A percentile compares a stretch with the other conserved stretches of the same genome.
Conservation (phyloP, 2,329 filamentous ascomycete genomes). For the Colletotrichum sp. region DNA sequence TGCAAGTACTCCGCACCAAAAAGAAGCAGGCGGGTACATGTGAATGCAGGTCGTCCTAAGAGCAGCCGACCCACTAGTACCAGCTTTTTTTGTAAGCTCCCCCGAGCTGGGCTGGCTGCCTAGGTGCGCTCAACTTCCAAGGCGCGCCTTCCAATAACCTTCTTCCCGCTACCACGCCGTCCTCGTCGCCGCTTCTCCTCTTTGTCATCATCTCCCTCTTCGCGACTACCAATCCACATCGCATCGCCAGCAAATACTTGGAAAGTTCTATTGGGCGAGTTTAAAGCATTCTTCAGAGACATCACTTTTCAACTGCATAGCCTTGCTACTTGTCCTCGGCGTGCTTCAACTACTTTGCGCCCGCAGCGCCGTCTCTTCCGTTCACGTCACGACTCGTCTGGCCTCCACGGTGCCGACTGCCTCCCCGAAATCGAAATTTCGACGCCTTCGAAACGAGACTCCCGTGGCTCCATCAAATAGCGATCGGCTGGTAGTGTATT, state of each 20-base stretch:
- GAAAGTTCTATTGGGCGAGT: background rate
- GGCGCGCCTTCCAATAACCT: slow-evolving; percentile 8
- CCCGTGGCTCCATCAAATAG: background rate
- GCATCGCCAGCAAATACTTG: background rate
- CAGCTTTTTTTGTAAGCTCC: slow-evolving; percentile 20
- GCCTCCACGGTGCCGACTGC: background rate
- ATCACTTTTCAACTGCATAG: background rate
- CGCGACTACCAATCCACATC: background rate
- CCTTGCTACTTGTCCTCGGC: background rate
- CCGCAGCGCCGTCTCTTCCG: background rate
- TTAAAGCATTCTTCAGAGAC: background rate
- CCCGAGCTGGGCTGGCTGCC: background rate
- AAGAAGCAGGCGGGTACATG: background rate
- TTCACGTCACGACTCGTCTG: background rate
- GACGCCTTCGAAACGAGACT: background rate
- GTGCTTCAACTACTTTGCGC: background rate
- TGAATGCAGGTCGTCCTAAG: background rate
- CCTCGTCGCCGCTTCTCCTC: background rate
- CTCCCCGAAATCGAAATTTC: background rate
- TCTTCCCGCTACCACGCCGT: background rate
- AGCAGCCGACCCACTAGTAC: background rate
- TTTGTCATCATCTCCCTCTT: slow-evolving; percentile 3
- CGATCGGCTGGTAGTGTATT: background rate
- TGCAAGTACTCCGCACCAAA: background rate
- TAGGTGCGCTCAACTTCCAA: background rate